A percentile compares a stretch with the other conserved stretches of the same genome.
phyloP scores from a whole-genome alignment of 2,329 filamentous ascomycete genomes.

The Ophiostoma himal-ulmi region DNA sequence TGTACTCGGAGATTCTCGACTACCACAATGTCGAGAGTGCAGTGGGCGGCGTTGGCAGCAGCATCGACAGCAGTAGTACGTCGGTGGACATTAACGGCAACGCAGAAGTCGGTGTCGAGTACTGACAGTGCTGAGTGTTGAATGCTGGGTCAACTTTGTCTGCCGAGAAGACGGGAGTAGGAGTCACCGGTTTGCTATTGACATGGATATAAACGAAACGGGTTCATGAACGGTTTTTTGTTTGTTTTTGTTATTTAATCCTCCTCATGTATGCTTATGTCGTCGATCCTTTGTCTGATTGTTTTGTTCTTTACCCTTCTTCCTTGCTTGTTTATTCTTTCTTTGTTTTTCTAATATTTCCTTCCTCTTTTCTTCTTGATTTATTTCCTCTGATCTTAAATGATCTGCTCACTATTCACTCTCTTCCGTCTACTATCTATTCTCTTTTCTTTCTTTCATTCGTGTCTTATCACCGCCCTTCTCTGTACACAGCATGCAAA shows the following conservation, averaged over 20 bases:
- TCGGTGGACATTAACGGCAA: background rate
- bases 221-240: background rate
- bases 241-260: slow-evolving; percentile 2
- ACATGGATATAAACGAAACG: slow-evolving; percentile 14
- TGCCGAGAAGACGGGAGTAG: background rate
- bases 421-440: background rate
- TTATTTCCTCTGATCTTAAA: background rate
- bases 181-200: slow-evolving; percentile 9
- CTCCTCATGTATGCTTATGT: background rate
- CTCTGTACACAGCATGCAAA: slow-evolving; percentile 4
- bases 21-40: slow-evolving; percentile 82
- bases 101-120: slow-evolving; percentile 8
- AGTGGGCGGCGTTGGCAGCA: background rate
- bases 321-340: background rate
- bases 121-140: background rate
- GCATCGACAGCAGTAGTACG: background rate
- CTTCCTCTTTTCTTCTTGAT: background rate
- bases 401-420: background rate
- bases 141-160: background rate
- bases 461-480: background rate
- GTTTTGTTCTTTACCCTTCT: background rate
- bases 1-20: slow-evolving; percentile 96
- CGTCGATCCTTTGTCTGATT: background rate
- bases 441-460: background rate
- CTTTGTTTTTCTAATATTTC: background rate